Percentiles rank a stretch among this genome's conserved stretches.
Conservation (phyloP, 2,329 filamentous ascomycete species). For the Colletotrichum sp. region DNA sequence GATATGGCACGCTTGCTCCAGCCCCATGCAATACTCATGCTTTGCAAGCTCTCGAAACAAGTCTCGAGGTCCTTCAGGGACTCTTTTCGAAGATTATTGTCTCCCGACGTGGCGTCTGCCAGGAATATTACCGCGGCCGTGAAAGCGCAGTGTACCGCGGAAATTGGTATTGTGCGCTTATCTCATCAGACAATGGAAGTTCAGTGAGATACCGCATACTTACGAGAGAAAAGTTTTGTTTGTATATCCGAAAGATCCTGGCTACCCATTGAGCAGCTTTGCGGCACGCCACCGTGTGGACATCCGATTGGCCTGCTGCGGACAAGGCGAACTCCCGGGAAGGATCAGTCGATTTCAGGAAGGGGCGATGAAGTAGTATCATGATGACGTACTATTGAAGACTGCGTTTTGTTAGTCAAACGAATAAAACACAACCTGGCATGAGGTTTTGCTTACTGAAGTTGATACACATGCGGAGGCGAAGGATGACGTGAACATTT, state of each 20-base stretch:
- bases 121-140: not conserved
- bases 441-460: not conserved
- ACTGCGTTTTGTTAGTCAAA: not conserved
- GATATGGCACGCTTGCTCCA: too few relatives aligned
- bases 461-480: not conserved
- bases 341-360: not conserved
- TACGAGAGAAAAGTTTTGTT: not conserved
- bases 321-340: not conserved
- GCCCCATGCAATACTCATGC: not conserved
- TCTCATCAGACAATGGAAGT: not conserved
- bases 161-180: not conserved
- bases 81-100: not conserved
- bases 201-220: rapidly evolving
- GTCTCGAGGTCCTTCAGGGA: not conserved
- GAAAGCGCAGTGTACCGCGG: not conserved
- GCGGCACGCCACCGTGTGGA: not conserved
- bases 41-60: not conserved
- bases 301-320: not conserved
- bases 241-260: not conserved
- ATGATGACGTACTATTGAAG: not conserved
- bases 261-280: not conserved
- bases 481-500: not conserved
- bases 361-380: not conserved
- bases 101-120: not conserved
- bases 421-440: rapidly evolving